phyloP scores from a whole-genome alignment of 1,284 basidiomycete species.

The Microbotryomycetes sp. region DNA sequence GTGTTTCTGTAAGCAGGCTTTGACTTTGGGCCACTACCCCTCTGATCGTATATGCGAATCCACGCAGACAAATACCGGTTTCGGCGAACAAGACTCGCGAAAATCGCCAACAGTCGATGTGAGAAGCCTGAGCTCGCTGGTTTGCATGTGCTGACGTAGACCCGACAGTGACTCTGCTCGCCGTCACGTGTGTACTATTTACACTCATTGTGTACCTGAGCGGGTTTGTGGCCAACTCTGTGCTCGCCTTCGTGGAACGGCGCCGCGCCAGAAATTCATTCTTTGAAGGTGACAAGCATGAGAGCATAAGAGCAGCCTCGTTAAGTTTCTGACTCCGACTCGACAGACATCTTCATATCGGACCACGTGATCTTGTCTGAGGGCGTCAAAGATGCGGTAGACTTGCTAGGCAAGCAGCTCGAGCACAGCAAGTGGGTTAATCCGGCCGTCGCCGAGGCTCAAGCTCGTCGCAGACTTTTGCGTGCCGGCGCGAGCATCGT shows the following conservation, averaged over 20 bases:
- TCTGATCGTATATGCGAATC: background rate
- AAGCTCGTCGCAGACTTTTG: too few species aligned
- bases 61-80: constrained; percentile 11
- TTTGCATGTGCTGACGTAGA: background rate
- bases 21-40: too few species aligned
- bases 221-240: constrained; percentile 23
- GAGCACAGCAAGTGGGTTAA: constrained; percentile 8
- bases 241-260: constrained; percentile 13
- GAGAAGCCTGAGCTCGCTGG: background rate
- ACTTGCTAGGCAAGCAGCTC: constrained; percentile 18
- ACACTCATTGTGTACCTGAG: constrained; percentile 13
- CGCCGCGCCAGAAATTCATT: background rate
- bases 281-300: constrained; percentile 14
- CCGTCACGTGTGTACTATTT: constrained; percentile 11
- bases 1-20: constrained; percentile 1
- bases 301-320: too few species aligned
- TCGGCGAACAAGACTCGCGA: constrained; percentile 5
- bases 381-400: constrained; percentile 23
- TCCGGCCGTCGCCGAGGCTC: background rate
- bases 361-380: constrained; percentile 26
- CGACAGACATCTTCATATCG: constrained; percentile 15
- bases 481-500: background rate
- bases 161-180: constrained; percentile 9
- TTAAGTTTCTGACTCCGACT: too few species aligned
- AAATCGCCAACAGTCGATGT: constrained; percentile 6